Evolutionary conservation across 805 yeast genomes (phyloP).

Genomic region (Candida orba): DNA sequence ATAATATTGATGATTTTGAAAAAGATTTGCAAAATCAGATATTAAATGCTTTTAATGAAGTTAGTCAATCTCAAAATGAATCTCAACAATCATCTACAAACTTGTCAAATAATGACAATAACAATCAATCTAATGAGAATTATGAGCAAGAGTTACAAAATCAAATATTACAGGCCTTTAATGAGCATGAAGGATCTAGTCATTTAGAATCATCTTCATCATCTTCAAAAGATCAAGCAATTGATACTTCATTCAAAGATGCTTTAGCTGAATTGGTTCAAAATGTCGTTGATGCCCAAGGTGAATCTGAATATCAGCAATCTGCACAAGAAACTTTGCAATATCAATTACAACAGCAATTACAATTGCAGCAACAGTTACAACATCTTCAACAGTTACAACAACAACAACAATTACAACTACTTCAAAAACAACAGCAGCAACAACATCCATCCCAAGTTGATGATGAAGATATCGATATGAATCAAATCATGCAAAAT

Average conservation of each 20-base stretch:
- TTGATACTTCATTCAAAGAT: conserved; percentile 29
- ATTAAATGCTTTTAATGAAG: not conserved
- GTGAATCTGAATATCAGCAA: conserved; percentile 8
- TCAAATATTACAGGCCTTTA: conserved; percentile 12
- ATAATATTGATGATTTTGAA: conserved; percentile 4
- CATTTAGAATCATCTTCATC: too few species aligned
- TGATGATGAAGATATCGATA: conserved; percentile 45
- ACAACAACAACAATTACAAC: conserved; percentile 1
- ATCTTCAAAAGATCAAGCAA: too few species aligned
- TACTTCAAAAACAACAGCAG: not conserved
- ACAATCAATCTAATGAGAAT: conserved; percentile 5
- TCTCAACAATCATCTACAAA: too few species aligned
- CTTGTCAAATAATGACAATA: not conserved
- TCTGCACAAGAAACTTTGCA: conserved; percentile 1
- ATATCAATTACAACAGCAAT: conserved; percentile 3
- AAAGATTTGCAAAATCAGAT: not conserved
- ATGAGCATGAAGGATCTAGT: too few species aligned
- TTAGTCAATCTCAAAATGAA: not conserved
- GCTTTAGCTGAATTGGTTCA: conserved; percentile 52
- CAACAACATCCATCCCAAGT: conserved; percentile 4
- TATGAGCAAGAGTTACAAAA: conserved; percentile 16
- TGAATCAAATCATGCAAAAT: conserved; percentile 69
- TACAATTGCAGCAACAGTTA: not conserved
- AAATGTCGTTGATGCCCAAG: conserved; percentile 39
- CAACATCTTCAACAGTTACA: conserved; percentile 1